phyloP scores from a whole-genome alignment of 2,329 filamentous ascomycete genomes.

The Macroventuria anomochaeta region DNA sequence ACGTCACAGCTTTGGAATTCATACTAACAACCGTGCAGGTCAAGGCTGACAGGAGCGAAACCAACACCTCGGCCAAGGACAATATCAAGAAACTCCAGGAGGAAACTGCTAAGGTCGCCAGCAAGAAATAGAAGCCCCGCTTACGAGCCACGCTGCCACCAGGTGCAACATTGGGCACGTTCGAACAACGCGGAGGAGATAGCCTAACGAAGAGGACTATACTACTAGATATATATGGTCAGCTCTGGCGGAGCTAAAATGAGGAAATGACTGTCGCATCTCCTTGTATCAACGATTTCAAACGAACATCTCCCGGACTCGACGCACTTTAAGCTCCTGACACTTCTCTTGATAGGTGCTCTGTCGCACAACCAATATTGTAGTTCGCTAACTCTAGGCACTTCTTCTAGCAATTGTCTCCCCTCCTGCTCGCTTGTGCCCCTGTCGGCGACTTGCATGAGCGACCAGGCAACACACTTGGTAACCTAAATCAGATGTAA shows the following conservation, averaged over 20 bases:
- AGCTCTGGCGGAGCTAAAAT: not conserved
- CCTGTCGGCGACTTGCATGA: not conserved
- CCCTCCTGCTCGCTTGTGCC: not conserved
- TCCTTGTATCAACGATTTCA: constrained; percentile 4
- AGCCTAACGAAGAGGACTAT: not conserved
- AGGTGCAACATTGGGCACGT: not conserved
- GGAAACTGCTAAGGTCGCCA: constrained; percentile 50
- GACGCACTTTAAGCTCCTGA: too few relatives aligned
- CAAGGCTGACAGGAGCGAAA: constrained; percentile 54
- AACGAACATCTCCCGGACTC: not conserved
- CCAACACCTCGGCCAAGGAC: constrained; percentile 46
- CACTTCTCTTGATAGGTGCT: too few relatives aligned
- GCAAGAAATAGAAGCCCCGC: constrained; percentile 11
- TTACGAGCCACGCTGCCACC: not conserved
- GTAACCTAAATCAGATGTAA: too few relatives aligned
- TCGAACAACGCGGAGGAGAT: not conserved
- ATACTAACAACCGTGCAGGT: constrained; percentile 33
- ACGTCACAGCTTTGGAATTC: too few relatives aligned
- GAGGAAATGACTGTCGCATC: constrained; percentile 1
- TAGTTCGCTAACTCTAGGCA: too few relatives aligned
- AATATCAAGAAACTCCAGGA: constrained; percentile 57
- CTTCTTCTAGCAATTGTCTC: too few relatives aligned
- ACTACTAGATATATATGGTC: not conserved
- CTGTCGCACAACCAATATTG: too few relatives aligned
- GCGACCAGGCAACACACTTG: not conserved